phyloP scores from a whole-genome alignment of 2,329 filamentous ascomycete genomes.

The Aureobasidium subglaciale region DNA sequence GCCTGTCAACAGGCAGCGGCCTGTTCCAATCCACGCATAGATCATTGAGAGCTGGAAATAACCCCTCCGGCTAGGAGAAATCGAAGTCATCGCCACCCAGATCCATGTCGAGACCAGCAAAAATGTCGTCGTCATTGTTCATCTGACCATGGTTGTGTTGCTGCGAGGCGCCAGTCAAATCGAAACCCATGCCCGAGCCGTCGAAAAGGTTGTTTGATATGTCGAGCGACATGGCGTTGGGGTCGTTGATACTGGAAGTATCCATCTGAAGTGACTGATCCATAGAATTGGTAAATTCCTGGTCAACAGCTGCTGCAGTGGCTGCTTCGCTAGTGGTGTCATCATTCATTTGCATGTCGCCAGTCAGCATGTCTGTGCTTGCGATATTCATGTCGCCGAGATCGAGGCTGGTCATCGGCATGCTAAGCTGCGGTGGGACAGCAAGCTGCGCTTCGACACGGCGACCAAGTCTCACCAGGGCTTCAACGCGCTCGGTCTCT shows the following conservation, averaged over 20 bases:
- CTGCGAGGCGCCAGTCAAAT: conserved; percentile 25
- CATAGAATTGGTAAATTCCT: conserved; percentile 7
- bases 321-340: neutral
- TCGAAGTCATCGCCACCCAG: conserved; percentile 29
- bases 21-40: neutral
- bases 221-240: conserved; percentile 19
- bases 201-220: conserved; percentile 16
- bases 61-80: conserved; percentile 18
- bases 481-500: conserved; percentile 51
- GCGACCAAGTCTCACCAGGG: conserved; percentile 30
- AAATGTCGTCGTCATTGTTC: conserved; percentile 34
- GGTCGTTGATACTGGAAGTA: conserved; percentile 14
- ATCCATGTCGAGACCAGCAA: conserved; percentile 33
- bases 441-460: conserved; percentile 38
- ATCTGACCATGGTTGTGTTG: conserved; percentile 21
- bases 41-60: neutral
- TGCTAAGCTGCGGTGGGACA: conserved; percentile 51
- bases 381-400: conserved; percentile 29
- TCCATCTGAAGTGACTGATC: conserved; percentile 10
- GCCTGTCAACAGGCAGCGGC: neutral
- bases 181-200: conserved; percentile 20
- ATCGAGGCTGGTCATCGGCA: conserved; percentile 22
- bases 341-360: neutral
- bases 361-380: neutral
- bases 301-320: neutral